A percentile compares a stretch with the other conserved stretches of the same genome.
These are phyloP conservation scores for Proliferodiscus dingleyae DNA, from an alignment of 2,329 filamentous ascomycete species.

Conservation along the genomic window DNA sequence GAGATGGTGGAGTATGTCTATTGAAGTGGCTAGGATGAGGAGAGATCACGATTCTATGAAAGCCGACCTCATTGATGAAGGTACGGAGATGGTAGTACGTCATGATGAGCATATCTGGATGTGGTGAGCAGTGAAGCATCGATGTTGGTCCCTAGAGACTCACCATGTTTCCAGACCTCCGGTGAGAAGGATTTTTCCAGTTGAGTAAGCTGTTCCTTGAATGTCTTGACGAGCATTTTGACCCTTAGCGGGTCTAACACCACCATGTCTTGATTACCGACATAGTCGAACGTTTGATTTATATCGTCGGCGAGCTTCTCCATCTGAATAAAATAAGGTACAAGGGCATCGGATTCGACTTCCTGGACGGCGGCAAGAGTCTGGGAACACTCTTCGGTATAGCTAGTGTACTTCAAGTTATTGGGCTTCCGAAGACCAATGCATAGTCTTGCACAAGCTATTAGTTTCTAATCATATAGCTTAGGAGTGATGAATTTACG, in stretches of 20 bases:
- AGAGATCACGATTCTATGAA: conserved; percentile 7
- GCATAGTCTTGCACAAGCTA: conserved; percentile 10
- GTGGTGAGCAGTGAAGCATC: background rate
- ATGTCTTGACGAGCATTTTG: conserved; percentile 15
- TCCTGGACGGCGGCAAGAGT: conserved; percentile 11
- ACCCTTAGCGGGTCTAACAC: conserved; percentile 15
- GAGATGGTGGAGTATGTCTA: background rate
- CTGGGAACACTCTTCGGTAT: conserved; percentile 16
- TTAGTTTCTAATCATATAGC: background rate
- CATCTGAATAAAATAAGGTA: conserved; percentile 12
- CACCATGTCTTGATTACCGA: conserved; percentile 8
- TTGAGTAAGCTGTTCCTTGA: conserved; percentile 12
- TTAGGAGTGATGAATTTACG: conserved; percentile 5
- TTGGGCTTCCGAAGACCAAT: conserved; percentile 17
- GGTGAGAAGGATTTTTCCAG: conserved; percentile 11
- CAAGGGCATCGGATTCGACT: conserved; percentile 14
- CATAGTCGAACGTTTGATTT: conserved; percentile 16
- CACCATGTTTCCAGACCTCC: conserved; percentile 10
- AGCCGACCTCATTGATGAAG: conserved; percentile 12
- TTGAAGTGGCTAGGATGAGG: background rate
- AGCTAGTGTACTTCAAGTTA: conserved; percentile 12
- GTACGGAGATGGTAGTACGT: conserved; percentile 2
- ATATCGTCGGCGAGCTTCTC: conserved; percentile 18
- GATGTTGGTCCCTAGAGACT: background rate
- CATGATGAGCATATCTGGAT: background rate